phyloP scores from a whole-genome alignment of 2,329 filamentous ascomycete genomes.

The Scleromitrula shiraiana region DNA sequence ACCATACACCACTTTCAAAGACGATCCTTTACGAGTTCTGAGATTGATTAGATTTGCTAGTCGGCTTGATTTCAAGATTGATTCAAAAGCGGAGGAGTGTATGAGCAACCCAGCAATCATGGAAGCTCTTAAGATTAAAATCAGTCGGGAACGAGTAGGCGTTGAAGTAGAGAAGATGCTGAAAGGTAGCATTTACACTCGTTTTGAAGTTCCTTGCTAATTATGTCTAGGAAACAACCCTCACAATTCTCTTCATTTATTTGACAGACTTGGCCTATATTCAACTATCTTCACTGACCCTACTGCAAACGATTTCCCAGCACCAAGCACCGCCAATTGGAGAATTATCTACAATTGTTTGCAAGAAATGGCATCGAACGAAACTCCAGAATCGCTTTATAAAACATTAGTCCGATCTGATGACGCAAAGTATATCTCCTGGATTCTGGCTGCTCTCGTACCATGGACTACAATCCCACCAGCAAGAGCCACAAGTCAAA shows the following conservation, averaged over 20 bases:
- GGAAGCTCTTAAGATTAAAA: constrained; percentile 73
- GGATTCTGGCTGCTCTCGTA: constrained; percentile 66
- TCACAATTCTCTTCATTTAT: constrained; percentile 51
- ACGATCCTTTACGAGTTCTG: constrained; percentile 83
- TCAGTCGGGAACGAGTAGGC: constrained; percentile 83
- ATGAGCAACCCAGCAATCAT: constrained; percentile 80
- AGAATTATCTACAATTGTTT: constrained; percentile 56
- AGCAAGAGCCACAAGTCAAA: constrained; percentile 33
- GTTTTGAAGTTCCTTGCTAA: constrained; percentile 12
- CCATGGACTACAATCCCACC: constrained; percentile 57
- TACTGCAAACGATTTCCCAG: constrained; percentile 40
- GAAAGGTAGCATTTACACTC: constrained; percentile 42
- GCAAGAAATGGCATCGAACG: constrained; percentile 39
- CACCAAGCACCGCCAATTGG: constrained; percentile 55
- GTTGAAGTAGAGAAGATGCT: constrained; percentile 90
- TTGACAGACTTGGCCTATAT: constrained; percentile 62
- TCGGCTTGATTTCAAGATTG: constrained; percentile 71
- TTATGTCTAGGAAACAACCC: constrained; percentile 46
- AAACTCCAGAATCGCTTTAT: constrained; percentile 41
- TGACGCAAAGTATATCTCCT: constrained; percentile 63
- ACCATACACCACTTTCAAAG: constrained; percentile 85
- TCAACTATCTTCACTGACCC: constrained; percentile 67
- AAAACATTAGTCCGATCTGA: constrained; percentile 50
- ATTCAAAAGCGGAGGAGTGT: constrained; percentile 54
- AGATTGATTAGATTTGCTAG: constrained; percentile 87